Conservation (phyloP, 202 grass and related monocot species). For the Cymbopogon flexuosus region DNA sequence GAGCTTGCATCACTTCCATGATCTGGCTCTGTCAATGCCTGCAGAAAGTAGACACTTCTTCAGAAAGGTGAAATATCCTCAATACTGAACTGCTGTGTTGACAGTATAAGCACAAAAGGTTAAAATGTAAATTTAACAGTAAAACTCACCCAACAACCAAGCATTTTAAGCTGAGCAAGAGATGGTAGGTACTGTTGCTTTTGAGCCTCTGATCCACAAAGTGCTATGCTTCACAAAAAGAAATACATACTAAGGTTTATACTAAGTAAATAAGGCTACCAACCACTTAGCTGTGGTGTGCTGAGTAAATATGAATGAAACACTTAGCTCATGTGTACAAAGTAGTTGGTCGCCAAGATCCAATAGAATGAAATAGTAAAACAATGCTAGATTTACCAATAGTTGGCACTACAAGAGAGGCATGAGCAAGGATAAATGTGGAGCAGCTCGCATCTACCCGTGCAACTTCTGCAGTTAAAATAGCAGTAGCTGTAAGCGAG, state of each 20-base stretch:
- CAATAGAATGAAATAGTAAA: background rate
- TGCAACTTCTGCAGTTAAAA: constrained; percentile 71
- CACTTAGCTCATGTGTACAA: background rate
- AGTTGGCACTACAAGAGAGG: constrained; percentile 79
- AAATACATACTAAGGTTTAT: background rate
- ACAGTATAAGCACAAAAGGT: background rate
- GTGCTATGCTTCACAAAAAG: constrained; percentile 42
- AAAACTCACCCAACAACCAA: constrained; percentile 83
- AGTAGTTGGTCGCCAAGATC: background rate
- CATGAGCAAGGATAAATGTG: constrained; percentile 91
- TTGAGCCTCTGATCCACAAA: constrained; percentile 87
- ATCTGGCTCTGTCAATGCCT: constrained; percentile 94
- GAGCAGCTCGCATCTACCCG: constrained; percentile 85
- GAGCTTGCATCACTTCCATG: constrained; percentile 94
- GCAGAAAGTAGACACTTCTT: constrained; percentile 22
- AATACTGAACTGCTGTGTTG: background rate
- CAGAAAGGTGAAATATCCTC: background rate
- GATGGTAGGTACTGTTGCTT: constrained; percentile 87
- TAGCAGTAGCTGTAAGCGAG: constrained; percentile 61
- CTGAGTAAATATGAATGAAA: no score
- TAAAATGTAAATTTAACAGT: background rate
- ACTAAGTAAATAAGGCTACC: no score
- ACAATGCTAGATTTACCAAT: constrained; percentile 51
- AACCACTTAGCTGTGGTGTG: no score
- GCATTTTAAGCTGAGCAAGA: constrained; percentile 54